Base-by-base conservation (phyloP, 1,284 basidiomycete species). In the Ceratobasidium sp. region DNA sequence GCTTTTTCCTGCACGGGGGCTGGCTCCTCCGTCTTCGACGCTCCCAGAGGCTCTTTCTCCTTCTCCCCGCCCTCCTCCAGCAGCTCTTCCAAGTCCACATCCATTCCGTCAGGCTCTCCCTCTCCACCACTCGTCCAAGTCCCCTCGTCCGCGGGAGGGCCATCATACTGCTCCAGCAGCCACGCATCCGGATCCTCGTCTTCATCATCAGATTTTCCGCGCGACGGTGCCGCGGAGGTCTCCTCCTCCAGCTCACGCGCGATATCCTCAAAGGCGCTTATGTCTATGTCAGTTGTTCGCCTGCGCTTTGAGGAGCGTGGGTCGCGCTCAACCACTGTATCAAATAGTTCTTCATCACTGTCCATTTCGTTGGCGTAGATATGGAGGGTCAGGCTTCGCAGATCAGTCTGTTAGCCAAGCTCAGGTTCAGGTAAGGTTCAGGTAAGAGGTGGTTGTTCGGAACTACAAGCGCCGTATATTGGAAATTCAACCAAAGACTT, bases 101-200 rank as follows among this genome's bases (percentile, higher is more conserved):
- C 55, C 47, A 59, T 57, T 18, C 59, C 67, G 28, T 46, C 67
- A 23, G 32, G 30, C n/a, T 43, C 32, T 44, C 14, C 59, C 26
- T 54, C 50, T 30, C 43, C 64, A 2, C 55, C 50, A 28, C 55
- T 70, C 43, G 43, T 58, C 43, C 44, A 59, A 46, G 43, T 55
- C 23, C 35, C 52, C 18, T 69, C 61, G 43, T 23, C 44, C 26
- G 44, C 41, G 6, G 13, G 38, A 26, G 54, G 50, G 32, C 16
- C 30, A 6, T 30, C 54, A 59, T 59, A 70, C 23, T 70, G 67
- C 14, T 30, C 43, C 43, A 58, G 18, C 23, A 70, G 35, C 67
- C 67, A 70, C 55, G 67, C 28, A 23, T 58, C 67, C n/a, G 67
- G 67, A 32, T 64, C 62, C n/a, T 58, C 67, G 23, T 70, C 67